Evolutionary conservation across 495 filamentous ascomycete species (phyloP).

Genomic region (Hypoxylon perforatum): DNA sequence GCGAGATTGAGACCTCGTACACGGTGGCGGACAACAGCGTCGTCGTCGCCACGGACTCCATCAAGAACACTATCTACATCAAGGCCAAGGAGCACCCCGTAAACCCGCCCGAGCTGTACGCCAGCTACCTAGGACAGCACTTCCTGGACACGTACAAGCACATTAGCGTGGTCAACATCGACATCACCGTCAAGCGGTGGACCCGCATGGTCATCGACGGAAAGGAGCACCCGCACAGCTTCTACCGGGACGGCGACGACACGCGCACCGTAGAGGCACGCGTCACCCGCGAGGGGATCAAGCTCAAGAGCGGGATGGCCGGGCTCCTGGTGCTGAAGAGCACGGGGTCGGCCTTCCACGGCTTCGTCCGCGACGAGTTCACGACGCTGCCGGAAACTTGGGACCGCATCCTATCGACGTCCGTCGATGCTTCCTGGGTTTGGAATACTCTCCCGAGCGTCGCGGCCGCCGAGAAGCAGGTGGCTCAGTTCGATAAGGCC

Average conservation of each 20-base stretch:
- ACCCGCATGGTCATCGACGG: conserved; percentile 88
- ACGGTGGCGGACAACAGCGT: conserved; percentile 95
- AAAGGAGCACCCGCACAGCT: conserved; percentile 95
- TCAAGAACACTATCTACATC: conserved; percentile 98
- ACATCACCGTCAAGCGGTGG: conserved; percentile 88
- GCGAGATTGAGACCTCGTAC: conserved; percentile 92
- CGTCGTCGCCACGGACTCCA: conserved; percentile 94
- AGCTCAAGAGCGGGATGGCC: conserved; percentile 74
- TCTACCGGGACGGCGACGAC: conserved; percentile 89
- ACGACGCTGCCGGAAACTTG: conserved; percentile 89
- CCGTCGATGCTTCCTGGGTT: conserved; percentile 85
- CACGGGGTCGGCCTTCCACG: conserved; percentile 96
- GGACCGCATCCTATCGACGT: conserved; percentile 94
- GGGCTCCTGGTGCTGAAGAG: conserved; percentile 92
- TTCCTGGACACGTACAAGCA: conserved; percentile 89
- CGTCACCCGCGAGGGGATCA: conserved; percentile 70
- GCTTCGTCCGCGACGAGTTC: conserved; percentile 91
- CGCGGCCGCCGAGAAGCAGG: conserved; percentile 72
- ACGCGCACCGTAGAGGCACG: conserved; percentile 78
- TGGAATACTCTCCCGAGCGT: conserved; percentile 78
- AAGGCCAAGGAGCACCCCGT: conserved; percentile 92
- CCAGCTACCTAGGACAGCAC: conserved; percentile 82
- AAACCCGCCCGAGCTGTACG: conserved; percentile 93
- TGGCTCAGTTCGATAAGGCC: conserved; percentile 78
- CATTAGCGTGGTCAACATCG: conserved; percentile 84